These are phyloP conservation scores for Pontederia paniculata DNA, from an alignment of 176 grass and related monocot genomes.

Conservation along the genomic window DNA sequence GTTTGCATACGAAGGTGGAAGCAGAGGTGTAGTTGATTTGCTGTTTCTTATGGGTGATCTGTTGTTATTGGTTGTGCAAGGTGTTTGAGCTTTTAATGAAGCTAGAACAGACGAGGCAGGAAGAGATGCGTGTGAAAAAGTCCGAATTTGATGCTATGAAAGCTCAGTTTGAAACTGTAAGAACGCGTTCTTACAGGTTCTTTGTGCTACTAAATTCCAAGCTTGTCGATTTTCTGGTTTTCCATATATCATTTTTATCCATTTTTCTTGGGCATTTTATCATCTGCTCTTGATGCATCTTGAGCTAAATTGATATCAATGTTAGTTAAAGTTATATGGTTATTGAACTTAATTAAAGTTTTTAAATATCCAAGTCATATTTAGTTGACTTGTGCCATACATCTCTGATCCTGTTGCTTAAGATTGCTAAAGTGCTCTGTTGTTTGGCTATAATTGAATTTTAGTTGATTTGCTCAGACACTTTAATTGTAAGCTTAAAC, in stretches of 20 bases:
- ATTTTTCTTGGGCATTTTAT: too few relatives aligned
- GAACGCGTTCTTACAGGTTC: conserved; percentile 2
- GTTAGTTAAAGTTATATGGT: too few relatives aligned
- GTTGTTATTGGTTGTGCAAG: conserved; percentile 19
- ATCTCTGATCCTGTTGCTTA: too few relatives aligned
- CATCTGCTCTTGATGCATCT: too few relatives aligned
- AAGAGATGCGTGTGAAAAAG: conserved; percentile 39
- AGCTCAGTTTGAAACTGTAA: conserved; percentile 51
- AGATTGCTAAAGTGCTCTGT: too few relatives aligned
- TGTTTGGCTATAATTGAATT: too few relatives aligned
- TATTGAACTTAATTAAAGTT: too few relatives aligned
- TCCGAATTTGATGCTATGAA: conserved; percentile 36
- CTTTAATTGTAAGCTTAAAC: too few relatives aligned
- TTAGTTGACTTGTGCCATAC: too few relatives aligned
- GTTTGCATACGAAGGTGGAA: background rate
- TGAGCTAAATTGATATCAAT: too few relatives aligned
- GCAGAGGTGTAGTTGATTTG: background rate
- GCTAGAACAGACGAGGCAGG: conserved; percentile 53
- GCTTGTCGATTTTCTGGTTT: background rate
- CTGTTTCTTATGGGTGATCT: background rate
- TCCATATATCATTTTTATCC: background rate
- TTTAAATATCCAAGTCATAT: too few relatives aligned
- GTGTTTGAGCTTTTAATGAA: conserved; percentile 61
- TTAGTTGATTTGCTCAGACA: too few relatives aligned
- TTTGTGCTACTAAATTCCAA: background rate